Base-by-base conservation (phyloP, 345 rosid genomes). In the Mangifera indica region DNA sequence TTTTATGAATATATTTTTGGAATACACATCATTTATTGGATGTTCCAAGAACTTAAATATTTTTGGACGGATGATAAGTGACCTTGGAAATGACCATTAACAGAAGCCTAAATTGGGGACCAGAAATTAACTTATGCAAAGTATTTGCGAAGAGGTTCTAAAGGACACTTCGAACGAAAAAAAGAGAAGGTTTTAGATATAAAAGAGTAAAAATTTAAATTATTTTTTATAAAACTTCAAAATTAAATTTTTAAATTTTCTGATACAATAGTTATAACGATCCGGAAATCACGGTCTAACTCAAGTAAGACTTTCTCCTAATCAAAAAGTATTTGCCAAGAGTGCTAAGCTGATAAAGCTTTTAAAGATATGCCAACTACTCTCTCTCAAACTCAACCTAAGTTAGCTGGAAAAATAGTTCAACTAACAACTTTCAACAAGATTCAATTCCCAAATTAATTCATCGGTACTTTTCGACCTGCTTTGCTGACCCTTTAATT, bases 401-500 rank as follows among this genome's bases (percentile, higher is more conserved):
- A 63, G 40, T 72, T 25, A 45, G 81, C 68, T 64, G 72, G 74
- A 73, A 70, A 78, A 64, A 70, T 61, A 46, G 75, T 11, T 70
- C 74, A 67, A 61, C 72, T 51, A 77, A 52, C 76, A 63, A 68
- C 52, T 29, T 62, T 45, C 76, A 54, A 29, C 72, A 60, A 3
- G 3, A 29, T 29, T 29, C 32, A 37, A 56, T 25, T 60, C 22
- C 53, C 61, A 37, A 48, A 12, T 60, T 26, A 11, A 72, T 60
- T 71, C 58, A 77, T n/a, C 66, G 5, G 24, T 40, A 13, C 49
- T 70, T 29, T 42, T 53, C 52, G 60, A 78, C 78, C 76, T 60
- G 72, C 32, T 26, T 74, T 74, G 70, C 51, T 61, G 81, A 76
- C 78, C 71, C 72, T 74, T 79, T 53, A 79, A 79, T 79, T 66